These are phyloP conservation scores for Pyrus hybrid DNA, from an alignment of 331 rosid species.

Conservation along the genomic window DNA sequence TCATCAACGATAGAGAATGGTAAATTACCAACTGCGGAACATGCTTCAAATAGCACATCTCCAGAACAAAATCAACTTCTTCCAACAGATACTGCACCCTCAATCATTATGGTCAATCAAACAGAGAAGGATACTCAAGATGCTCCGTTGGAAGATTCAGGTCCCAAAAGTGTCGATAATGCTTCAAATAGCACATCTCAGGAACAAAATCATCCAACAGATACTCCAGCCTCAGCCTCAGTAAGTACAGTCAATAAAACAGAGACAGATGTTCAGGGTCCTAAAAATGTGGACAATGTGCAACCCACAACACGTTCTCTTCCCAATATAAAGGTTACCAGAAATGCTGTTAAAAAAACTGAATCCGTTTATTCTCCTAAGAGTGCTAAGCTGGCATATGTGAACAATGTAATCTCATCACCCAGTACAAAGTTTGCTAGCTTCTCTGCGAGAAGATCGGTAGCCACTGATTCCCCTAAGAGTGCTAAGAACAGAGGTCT, in stretches of 20 bases:
- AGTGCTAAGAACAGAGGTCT: constrained; percentile 44
- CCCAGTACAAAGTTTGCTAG: constrained; percentile 10
- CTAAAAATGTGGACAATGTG: constrained; percentile 4
- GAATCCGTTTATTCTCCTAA: background rate
- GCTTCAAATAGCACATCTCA: constrained; percentile 12
- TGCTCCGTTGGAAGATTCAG: constrained; percentile 3
- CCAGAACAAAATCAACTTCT: constrained; percentile 26
- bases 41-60: constrained; percentile 28
- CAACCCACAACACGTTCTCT: constrained; percentile 5
- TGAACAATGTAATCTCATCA: background rate
- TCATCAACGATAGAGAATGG: constrained; percentile 12
- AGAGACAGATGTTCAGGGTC: constrained; percentile 27
- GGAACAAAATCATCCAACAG: constrained; percentile 33
- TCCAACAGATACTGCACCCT: constrained; percentile 26
- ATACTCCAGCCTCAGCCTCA: constrained; percentile 25
- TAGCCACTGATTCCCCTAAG: constrained; percentile 28
- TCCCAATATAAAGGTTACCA: constrained; percentile 10
- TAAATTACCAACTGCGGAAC: constrained; percentile 11
- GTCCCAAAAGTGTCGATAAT: constrained; percentile 5
- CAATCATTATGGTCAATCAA: background rate
- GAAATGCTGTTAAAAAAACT: background rate
- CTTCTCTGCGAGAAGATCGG: constrained; percentile 11
- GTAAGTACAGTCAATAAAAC: constrained; percentile 17
- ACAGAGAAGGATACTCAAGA: background rate
- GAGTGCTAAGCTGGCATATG: constrained; percentile 14